A percentile compares a stretch with the other conserved stretches of the same genome.
Conservation (phyloP, 2,329 filamentous ascomycete genomes). For the Claviceps spartinae region DNA sequence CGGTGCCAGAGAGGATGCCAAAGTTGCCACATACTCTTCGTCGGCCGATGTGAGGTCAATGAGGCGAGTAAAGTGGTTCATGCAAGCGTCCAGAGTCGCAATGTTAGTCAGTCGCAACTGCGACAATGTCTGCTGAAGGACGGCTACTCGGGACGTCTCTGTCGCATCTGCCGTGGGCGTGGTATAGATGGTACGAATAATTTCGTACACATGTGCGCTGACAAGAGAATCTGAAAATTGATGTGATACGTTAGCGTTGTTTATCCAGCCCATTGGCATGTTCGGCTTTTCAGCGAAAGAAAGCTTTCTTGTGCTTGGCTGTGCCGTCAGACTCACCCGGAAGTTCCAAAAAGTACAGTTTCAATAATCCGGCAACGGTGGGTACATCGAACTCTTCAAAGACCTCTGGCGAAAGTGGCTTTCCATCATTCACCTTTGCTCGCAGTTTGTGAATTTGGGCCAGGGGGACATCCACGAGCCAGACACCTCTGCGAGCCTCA, state of each 20-base stretch:
- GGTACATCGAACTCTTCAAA: slow-evolving; percentile 86
- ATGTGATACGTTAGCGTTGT: background rate
- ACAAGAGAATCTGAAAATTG: slow-evolving; percentile 77
- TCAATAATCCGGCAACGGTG: slow-evolving; percentile 82
- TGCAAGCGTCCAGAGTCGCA: slow-evolving; percentile 93
- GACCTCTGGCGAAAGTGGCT: slow-evolving; percentile 58
- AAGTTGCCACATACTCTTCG: slow-evolving; percentile 63
- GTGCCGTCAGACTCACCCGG: slow-evolving; percentile 49
- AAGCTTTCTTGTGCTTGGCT: background rate
- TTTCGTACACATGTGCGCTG: slow-evolving; percentile 96
- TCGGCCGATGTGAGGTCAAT: slow-evolving; percentile 95
- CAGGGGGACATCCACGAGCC: slow-evolving; percentile 86
- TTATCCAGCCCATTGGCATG: background rate
- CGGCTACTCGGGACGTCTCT: slow-evolving; percentile 69
- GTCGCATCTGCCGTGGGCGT: slow-evolving; percentile 64
- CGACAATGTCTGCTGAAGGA: slow-evolving; percentile 89
- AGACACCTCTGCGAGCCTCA: slow-evolving; percentile 80
- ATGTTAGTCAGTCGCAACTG: slow-evolving; percentile 94
- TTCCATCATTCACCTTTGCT: slow-evolving; percentile 73
- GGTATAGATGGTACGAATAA: slow-evolving; percentile 92
- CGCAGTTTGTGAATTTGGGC: slow-evolving; percentile 74
- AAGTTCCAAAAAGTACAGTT: slow-evolving; percentile 87
- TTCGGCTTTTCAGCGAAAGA: too few species aligned
- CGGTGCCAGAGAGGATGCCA: slow-evolving; percentile 64
- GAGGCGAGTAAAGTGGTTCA: slow-evolving; percentile 93